A percentile compares a stretch with the other conserved stretches of the same genome.
Evolutionary conservation across 495 filamentous ascomycete genomes (phyloP).

Genomic region (Tirmania nivea): DNA sequence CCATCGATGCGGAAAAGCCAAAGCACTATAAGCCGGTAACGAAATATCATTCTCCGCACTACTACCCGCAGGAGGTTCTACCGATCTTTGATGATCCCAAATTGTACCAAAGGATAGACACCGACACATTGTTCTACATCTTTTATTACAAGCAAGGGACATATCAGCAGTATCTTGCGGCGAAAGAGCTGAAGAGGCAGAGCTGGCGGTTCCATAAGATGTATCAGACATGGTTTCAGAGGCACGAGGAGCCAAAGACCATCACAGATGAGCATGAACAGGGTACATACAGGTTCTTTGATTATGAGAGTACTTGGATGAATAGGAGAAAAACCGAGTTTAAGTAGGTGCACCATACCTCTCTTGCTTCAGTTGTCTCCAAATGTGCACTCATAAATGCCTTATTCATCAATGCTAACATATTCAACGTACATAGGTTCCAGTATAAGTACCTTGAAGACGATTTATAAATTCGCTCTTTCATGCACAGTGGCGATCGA

Average conservation of each 20-base stretch:
- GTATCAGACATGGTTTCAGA: constrained; percentile 98
- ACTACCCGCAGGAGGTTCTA: constrained; percentile 82
- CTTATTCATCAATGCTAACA: too few relatives aligned
- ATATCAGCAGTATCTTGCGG: constrained; percentile 90
- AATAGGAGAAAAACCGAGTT: constrained; percentile 96
- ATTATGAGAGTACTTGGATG: constrained; percentile 99
- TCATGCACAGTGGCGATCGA: too few relatives aligned
- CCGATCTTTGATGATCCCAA: constrained; percentile 75
- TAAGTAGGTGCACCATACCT: constrained; percentile 30
- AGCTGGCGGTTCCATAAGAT: constrained; percentile 99
- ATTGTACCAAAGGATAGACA: constrained; percentile 72
- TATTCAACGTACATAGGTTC: constrained; percentile 19
- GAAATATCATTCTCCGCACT: constrained; percentile 53
- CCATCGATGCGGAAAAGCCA: constrained; percentile 58
- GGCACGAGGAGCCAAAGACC: constrained; percentile 91
- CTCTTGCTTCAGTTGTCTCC: neutral
- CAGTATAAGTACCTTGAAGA: constrained; percentile 93
- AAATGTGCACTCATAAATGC: too few relatives aligned
- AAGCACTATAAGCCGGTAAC: constrained; percentile 63
- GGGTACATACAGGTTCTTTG: constrained; percentile 96
- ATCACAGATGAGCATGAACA: constrained; percentile 98
- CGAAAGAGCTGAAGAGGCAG: constrained; percentile 83
- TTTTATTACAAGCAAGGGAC: constrained; percentile 97
- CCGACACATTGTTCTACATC: constrained; percentile 93
- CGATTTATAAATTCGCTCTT: constrained; percentile 37